phyloP scores from a whole-genome alignment of 345 rosid species.

The Cardamine resedifolia region DNA sequence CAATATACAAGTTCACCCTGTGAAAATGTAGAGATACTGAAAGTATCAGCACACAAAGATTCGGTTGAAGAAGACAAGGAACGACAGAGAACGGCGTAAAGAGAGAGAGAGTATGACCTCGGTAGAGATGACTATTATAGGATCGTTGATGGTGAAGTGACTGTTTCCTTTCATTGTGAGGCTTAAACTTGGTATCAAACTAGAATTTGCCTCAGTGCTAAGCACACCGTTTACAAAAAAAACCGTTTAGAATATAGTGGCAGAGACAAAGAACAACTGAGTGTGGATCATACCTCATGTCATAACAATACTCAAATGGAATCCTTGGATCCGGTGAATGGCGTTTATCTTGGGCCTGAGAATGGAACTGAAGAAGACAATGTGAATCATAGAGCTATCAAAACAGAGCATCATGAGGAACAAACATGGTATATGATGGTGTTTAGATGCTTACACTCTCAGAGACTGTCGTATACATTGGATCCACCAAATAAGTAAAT shows the following conservation, averaged over 20 bases:
- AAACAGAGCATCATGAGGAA: background rate
- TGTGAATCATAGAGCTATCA: slow-evolving; percentile 9
- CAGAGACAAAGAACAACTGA: background rate
- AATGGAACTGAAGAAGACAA: slow-evolving; percentile 60
- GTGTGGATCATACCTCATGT: slow-evolving; percentile 56
- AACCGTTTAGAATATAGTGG: slow-evolving; percentile 10
- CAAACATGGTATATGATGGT: background rate
- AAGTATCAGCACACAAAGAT: background rate
- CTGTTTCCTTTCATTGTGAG: slow-evolving; percentile 71
- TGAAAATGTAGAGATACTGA: slow-evolving; percentile 13
- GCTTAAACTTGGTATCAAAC: slow-evolving; percentile 67
- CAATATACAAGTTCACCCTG: slow-evolving; percentile 69
- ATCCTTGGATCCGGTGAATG: slow-evolving; percentile 65
- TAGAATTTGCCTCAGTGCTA: slow-evolving; percentile 64
- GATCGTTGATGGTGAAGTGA: slow-evolving; percentile 62
- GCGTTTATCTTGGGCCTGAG: slow-evolving; percentile 62
- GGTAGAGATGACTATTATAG: slow-evolving; percentile 67
- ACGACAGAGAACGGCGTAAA: slow-evolving; percentile 4
- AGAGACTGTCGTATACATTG: slow-evolving; percentile 52
- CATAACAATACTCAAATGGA: slow-evolving; percentile 79
- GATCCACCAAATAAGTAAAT: slow-evolving; percentile 72
- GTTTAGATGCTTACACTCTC: slow-evolving; percentile 55
- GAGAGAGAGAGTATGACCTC: slow-evolving; percentile 42
- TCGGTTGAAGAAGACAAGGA: background rate
- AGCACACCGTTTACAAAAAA: slow-evolving; percentile 25